Evolutionary conservation across 1,284 basidiomycete genomes (phyloP), one percentile per base, ranked within the genome.

Genomic region (Leccinum huronense): DNA sequence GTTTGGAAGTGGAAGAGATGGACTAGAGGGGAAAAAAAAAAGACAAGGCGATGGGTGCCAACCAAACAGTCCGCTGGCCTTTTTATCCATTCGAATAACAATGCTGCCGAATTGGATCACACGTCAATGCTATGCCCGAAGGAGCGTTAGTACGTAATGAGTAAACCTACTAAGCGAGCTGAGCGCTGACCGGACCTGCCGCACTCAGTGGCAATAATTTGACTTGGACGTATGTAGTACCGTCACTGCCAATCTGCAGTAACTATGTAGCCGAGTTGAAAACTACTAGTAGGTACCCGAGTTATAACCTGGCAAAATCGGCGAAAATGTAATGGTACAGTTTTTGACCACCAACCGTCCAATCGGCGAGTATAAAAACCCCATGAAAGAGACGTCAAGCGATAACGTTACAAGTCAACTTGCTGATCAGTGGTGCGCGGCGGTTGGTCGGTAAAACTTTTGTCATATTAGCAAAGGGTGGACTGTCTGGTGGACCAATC

Each of bases 21-120:
- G 5, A 30, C 1, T 45, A 13, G 38, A 14, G 31, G 31, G 55
- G 54, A 58, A 14, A 38, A 14, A 38, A 27, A 31, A 57, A 16
- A 34, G 27, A 8, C 56, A 55, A 16, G 19, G 6, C 5, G 3
- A 8, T 1, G 0, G 36, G 19, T 54, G 16, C 42, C 19, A 45
- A 16, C 23, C 1, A 23, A 19, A 3, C 3, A 5, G 8, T n/a
- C 7, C n/a, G 7, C 19, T 33, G 42, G 13, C 16, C 71, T 60
- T 74, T 73, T 73, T 73, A 76, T 74, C 60, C 40, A 23, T 60
- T 8, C 19, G 10, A 31, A 58, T 23, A 40, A 16, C 61, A 71
- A 62, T 65, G 59, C 57, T 54, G 30, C 71, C 72, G 71, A 71
- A 57, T 10, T 58, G 36, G 60, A 54, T 67, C 71, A 75, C 72